Percentiles rank a stretch among this genome's conserved stretches.
These are phyloP conservation scores for Hypoxylon cercidicola DNA, from an alignment of 495 filamentous ascomycete genomes.

Conservation along the genomic window DNA sequence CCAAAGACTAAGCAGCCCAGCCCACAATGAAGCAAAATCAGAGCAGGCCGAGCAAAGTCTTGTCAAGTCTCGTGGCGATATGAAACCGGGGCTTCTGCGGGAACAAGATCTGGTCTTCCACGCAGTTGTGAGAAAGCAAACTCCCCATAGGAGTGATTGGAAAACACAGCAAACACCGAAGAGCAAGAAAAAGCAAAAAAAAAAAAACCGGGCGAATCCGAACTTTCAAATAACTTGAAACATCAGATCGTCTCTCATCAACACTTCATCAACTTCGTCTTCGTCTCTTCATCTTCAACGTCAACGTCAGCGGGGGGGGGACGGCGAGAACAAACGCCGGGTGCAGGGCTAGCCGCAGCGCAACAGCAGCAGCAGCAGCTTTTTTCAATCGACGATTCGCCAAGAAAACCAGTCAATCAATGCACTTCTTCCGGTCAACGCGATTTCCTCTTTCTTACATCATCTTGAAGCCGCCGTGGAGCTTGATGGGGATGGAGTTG, in stretches of 20 bases:
- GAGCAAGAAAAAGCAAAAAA: conserved; percentile 15
- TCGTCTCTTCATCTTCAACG: conserved; percentile 13
- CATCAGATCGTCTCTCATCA: conserved; percentile 21
- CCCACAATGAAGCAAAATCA: conserved; percentile 16
- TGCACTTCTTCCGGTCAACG: neutral
- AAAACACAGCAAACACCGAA: neutral
- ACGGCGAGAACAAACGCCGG: conserved; percentile 4
- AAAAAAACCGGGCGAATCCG: conserved; percentile 8
- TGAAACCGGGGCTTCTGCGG: conserved; percentile 1
- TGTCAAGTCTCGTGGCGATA: neutral
- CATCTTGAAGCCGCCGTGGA: conserved; percentile 43
- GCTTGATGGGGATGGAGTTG: conserved; percentile 49
- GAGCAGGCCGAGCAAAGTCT: neutral
- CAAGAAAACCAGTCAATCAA: conserved; percentile 26
- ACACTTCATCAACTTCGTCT: conserved; percentile 10
- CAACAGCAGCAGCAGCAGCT: conserved; percentile 6
- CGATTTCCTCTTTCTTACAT: conserved; percentile 16
- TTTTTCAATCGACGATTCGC: conserved; percentile 6
- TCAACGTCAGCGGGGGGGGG: too few relatives aligned
- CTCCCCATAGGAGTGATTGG: conserved; percentile 17
- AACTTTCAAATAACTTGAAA: conserved; percentile 17
- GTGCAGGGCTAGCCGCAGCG: neutral
- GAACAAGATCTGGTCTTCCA: conserved; percentile 8
- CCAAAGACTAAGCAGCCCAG: conserved; percentile 12
- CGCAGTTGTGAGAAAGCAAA: conserved; percentile 32